Conservation (phyloP, 352 stramenopile species). For the Phytopythium vexans region DNA sequence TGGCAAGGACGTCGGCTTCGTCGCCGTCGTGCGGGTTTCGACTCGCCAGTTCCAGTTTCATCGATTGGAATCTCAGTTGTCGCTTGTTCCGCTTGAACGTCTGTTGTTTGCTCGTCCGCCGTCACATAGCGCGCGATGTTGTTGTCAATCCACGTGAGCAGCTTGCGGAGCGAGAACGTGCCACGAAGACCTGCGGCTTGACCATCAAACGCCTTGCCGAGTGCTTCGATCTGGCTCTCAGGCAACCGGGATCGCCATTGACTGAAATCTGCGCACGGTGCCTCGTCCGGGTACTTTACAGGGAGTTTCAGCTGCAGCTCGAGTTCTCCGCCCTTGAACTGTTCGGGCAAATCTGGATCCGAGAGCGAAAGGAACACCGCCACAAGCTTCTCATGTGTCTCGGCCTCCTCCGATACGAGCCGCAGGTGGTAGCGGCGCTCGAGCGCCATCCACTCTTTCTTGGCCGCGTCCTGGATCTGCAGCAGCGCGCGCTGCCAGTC, state of each 20-base stretch:
- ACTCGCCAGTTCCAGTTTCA: too few relatives aligned
- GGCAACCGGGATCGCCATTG: conserved; percentile 50
- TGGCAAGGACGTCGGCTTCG: conserved; percentile 24
- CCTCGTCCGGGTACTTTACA: conserved; percentile 39
- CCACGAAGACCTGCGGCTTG: conserved; percentile 40
- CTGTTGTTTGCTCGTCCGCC: conserved; percentile 2
- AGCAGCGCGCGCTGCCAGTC: conserved; percentile 26
- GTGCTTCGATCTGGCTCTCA: conserved; percentile 20
- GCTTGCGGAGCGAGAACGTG: conserved; percentile 52
- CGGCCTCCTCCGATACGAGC: conserved; percentile 12
- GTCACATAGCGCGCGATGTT: conserved; percentile 50
- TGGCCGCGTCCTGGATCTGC: conserved; percentile 25
- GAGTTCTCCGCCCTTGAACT: conserved; percentile 48
- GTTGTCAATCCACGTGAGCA: conserved; percentile 86
- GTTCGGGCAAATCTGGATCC: conserved; percentile 53
- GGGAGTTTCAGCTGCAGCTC: conserved; percentile 56
- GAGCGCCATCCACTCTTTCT: conserved; percentile 64
- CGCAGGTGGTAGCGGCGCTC: conserved; percentile 62
- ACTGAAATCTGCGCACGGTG: conserved; percentile 43
- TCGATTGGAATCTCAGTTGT: too few relatives aligned
- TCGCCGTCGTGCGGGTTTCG: too few relatives aligned
- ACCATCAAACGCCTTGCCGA: conserved; percentile 33
- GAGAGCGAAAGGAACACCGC: conserved; percentile 58
- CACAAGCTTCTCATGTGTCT: conserved; percentile 11
- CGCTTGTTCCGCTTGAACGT: too few relatives aligned